These are phyloP conservation scores for Platanthera guangdongensis DNA, from an alignment of 106 monocot species.

Conservation along the genomic window DNA sequence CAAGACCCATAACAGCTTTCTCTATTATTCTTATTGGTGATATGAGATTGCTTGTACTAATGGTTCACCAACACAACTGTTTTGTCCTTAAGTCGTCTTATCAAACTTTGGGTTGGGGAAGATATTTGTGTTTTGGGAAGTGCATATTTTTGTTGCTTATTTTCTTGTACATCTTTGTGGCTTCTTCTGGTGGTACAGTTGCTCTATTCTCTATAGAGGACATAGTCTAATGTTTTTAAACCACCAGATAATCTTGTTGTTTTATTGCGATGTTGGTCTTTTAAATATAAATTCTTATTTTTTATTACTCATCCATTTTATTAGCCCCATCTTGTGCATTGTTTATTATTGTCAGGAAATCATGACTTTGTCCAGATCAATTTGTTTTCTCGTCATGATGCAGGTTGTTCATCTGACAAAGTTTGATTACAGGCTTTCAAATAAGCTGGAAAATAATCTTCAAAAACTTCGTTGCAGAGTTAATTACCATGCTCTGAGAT, in stretches of 20 bases:
- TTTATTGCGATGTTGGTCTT: no score
- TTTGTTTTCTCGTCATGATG: not conserved
- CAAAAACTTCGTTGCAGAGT: constrained; percentile 77
- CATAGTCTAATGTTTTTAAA: no score
- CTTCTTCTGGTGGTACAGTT: no score
- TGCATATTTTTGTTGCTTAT: no score
- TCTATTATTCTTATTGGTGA: not conserved
- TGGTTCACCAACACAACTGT: not conserved
- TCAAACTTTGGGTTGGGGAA: no score
- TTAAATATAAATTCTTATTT: not conserved
- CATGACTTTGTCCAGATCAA: not conserved
- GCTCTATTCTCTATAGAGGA: no score
- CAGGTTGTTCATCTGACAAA: constrained; percentile 73
- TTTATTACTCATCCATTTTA: not conserved
- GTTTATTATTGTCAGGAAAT: not conserved
- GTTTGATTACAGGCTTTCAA: constrained; percentile 80
- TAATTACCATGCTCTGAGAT: constrained; percentile 76
- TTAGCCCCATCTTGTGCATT: not conserved
- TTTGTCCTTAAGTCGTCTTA: no score
- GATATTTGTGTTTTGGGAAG: no score
- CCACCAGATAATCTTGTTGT: no score
- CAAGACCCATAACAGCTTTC: no score
- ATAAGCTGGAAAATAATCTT: constrained; percentile 60
- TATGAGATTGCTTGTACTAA: not conserved
- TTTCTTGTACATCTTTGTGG: no score